Evolutionary conservation across 129 eudicot genomes (phyloP), one percentile per base, ranked within the genome.

Genomic region (Chrysanthemum makinoi): DNA sequence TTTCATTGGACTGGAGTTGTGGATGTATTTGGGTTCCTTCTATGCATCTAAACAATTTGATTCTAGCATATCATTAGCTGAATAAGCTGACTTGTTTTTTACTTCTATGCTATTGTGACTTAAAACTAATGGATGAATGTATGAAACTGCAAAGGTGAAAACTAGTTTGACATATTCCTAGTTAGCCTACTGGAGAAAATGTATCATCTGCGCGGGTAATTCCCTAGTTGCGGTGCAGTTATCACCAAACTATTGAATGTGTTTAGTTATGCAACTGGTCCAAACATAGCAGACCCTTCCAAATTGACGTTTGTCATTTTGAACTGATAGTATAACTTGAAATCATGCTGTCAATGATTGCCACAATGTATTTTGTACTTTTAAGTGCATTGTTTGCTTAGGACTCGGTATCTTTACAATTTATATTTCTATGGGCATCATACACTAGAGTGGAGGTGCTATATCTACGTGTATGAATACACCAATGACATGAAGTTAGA

Each of bases 251-350:
- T 55, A 17, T 4, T 16, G 26, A 55, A 26, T 2, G 19, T 14
- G 16, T 55, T 14, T 55, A 17, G 9, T 16, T 55, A 55, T 14
- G 19, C 19, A 55, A 55, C 24, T 55, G 24, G n/a, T 59, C 54
- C n/a, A 53, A 47, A 60, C 62, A 26, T 17, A 58, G 33, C 67
- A 58, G 58, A 33, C 33, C 53, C 55, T 67, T 60, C 49, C 33
- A 60, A n/a, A 11, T 2, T 2, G 10, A 4, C 20, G 48, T 46
- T 15, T 43, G 46, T 47, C 43, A 10, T 24, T 44, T 61, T 61
- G 61, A 44, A 48, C 30, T 15, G 11, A 16, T 60, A 19, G 18
- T 62, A 15, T 59, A 20, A 11, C 11, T 22, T 61, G 19, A 9
- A 61, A 5, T 15, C 30, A 16, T 58, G 19, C 3, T 30, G 30